Evolutionary conservation across 169 alveolate species (phyloP), one percentile per base, ranked within the genome.

Genomic region (Eimeria sp.): DNA sequence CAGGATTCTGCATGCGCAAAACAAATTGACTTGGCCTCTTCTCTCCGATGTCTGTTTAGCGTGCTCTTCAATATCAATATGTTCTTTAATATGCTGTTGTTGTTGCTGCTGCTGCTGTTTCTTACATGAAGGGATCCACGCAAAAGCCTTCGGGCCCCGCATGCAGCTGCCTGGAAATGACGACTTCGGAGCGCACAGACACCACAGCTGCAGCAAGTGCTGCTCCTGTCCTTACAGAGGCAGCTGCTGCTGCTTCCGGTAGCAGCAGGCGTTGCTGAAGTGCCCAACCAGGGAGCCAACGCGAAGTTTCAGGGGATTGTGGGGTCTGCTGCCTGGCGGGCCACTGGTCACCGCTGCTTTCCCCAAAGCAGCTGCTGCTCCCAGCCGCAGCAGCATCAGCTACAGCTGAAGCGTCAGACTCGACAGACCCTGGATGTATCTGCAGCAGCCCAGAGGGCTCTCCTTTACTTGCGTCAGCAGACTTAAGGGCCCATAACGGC

Each of bases 71-170:
- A 34, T 34, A 34, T 34, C 40, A 34, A 34, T 34, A 34, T 34
- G 40, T 34, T 34, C 40, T 34, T 34, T 34, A 34, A 34, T 34
- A 34, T 54, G 61, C 16, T 54, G 6, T 54, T 54, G 61, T 54
- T 54, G 61, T 14, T 54, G 61, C 61, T 54, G 76, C 76, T 67
- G 40, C 45, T 67, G 76, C 76, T 27, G 76, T 30, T 27, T 67
- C 89, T 45, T 78, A 78, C 89, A 78, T 78, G 40, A 45, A 78
- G n/a, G 89, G 89, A 43, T 78, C 89, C 34, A 78, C 51, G 89
- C 89, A 78, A 70, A 78, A 78, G n/a, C 89, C 89, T 30, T 78
- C 65, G 11, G 89, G 10, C 63, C 34, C 25, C n/a, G 11, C 61
- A 25, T 3, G 43, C 11, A 61, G 65, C 89, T 78, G 61, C 89